phyloP scores from a whole-genome alignment of 495 filamentous ascomycete species.

The Parathielavia hyrcaniae region DNA sequence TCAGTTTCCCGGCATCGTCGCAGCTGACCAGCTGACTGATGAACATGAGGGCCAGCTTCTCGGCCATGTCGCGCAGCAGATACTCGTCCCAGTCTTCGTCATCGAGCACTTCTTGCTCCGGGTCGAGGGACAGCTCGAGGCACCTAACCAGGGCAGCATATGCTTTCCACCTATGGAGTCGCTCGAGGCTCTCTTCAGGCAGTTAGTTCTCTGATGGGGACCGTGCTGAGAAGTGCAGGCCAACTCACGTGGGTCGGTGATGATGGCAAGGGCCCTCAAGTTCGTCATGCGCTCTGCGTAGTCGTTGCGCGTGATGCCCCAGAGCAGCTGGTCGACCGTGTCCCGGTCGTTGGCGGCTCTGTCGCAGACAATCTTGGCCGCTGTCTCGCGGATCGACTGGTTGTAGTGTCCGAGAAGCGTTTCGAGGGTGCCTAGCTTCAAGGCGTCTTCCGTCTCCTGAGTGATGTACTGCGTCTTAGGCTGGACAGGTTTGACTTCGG shows the following conservation, averaged over 20 bases:
- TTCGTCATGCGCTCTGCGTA: conserved; percentile 47
- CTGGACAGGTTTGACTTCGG: conserved; percentile 41
- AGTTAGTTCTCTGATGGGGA: background rate
- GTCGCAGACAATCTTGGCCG: conserved; percentile 48
- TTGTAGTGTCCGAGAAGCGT: conserved; percentile 50
- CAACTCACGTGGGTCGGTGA: conserved; percentile 29
- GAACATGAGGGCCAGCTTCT: conserved; percentile 47
- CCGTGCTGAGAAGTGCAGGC: background rate
- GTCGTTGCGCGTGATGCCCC: conserved; percentile 45
- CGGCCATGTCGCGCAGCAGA: conserved; percentile 46
- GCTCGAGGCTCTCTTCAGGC: conserved; percentile 25
- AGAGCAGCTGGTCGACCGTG: conserved; percentile 40
- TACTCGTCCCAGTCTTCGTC: conserved; percentile 48
- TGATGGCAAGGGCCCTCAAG: conserved; percentile 41
- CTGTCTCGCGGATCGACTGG: conserved; percentile 47
- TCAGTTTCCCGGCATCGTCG: conserved; percentile 36
- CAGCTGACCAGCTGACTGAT: conserved; percentile 40
- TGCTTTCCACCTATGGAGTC: conserved; percentile 38
- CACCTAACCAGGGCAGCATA: conserved; percentile 49
- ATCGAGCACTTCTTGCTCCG: conserved; percentile 44
- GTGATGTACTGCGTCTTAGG: conserved; percentile 55
- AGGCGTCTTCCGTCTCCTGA: conserved; percentile 53
- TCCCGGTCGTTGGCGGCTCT: conserved; percentile 44
- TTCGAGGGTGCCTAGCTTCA: conserved; percentile 44
- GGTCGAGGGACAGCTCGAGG: conserved; percentile 46